A percentile compares a stretch with the other conserved stretches of the same genome.
Evolutionary conservation across 148 eudicot genomes (phyloP).

Genomic region (Rheum nobile): DNA sequence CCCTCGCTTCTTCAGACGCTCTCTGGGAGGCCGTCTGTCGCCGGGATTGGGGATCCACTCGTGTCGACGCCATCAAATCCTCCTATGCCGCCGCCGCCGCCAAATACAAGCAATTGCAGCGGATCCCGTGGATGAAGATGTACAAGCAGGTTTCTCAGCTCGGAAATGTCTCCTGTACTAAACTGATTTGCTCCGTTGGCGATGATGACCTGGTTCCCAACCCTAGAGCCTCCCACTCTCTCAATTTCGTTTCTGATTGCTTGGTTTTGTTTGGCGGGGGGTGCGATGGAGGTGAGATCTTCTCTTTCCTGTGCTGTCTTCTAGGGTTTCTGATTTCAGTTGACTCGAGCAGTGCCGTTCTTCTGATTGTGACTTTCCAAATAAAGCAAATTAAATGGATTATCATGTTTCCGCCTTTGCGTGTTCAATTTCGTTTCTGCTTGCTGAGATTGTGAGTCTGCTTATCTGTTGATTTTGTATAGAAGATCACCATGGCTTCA

Average conservation of each 20-base stretch:
- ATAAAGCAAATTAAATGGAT: neutral
- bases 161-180: conserved; percentile 49
- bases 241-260: conserved; percentile 58
- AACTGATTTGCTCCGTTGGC: conserved; percentile 23
- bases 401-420: neutral
- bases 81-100: conserved; percentile 7
- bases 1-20: conserved; percentile 39
- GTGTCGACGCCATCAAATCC: conserved; percentile 42
- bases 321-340: neutral
- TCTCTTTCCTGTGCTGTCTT: neutral
- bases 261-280: conserved; percentile 95
- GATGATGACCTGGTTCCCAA: conserved; percentile 31
- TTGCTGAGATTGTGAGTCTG: neutral
- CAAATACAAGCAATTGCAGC: neutral
- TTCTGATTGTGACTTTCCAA: neutral
- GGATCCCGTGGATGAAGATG: conserved; percentile 52
- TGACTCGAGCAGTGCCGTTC: neutral
- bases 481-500: neutral
- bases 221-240: conserved; percentile 90
- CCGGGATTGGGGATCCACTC: conserved; percentile 66
- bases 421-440: neutral
- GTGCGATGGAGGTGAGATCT: conserved; percentile 61
- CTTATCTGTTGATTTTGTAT: neutral
- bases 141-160: conserved; percentile 47
- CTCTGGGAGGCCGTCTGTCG: conserved; percentile 79